Evolutionary conservation across 441 rosid genomes (phyloP).

Genomic region (Jatropha multifida): DNA sequence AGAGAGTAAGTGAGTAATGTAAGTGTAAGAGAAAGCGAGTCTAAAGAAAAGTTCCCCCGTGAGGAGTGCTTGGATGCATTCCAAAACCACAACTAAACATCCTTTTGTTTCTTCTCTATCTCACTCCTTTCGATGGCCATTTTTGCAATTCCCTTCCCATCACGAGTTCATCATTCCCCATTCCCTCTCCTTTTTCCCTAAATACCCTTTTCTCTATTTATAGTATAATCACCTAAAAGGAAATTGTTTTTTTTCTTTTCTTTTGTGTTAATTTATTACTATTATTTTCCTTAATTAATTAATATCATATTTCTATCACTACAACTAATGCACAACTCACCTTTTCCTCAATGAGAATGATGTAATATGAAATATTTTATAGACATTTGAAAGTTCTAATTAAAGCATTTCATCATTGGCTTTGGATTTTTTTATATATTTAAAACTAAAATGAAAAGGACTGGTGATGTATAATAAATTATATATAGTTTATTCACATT

Average conservation of each 20-base stretch:
- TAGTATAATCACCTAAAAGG: neutral
- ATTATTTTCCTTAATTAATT: too few relatives aligned
- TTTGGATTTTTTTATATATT: neutral
- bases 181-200: conserved; percentile 22
- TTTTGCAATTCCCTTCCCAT: conserved; percentile 17
- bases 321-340: too few relatives aligned
- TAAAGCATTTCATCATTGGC: neutral
- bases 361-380: neutral
- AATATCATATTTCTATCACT: too few relatives aligned
- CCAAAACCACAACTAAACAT: conserved; percentile 51
- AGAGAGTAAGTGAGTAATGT: neutral
- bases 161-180: conserved; percentile 39
- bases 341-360: neutral
- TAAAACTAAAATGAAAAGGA: neutral
- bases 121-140: conserved; percentile 65
- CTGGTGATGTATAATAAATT: neutral
- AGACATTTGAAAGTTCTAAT: neutral
- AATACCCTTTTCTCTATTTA: neutral
- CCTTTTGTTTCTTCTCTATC: conserved; percentile 40
- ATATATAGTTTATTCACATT: neutral
- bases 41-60: conserved; percentile 52
- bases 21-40: conserved; percentile 13
- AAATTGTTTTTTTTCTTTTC: neutral
- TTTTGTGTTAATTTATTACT: neutral
- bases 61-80: conserved; percentile 85